Base-by-base conservation (phyloP, 495 filamentous ascomycete species). In the Podospora sp. region DNA sequence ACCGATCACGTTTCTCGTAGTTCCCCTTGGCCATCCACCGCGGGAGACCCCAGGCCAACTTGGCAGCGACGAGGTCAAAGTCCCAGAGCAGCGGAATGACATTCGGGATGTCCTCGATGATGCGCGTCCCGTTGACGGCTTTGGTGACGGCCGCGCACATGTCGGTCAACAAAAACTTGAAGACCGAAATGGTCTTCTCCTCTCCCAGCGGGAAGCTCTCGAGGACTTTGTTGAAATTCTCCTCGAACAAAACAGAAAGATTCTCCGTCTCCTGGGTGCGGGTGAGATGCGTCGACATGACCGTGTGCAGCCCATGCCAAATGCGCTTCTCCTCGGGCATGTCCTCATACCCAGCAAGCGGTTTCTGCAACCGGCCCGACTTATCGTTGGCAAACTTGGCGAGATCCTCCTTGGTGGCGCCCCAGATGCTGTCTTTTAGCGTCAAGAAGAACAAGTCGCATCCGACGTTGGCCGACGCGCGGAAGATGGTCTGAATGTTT, bases 21-120 rank as follows among this genome's bases (percentile, higher is more conserved):
- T 73, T 1, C 84, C 86, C 6, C 85, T 87, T 29, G 83, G 87
- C 87, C 86, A 92, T 16, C 88, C 88, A 51, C 83, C 85, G 24
- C 0, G 66, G 66, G 0, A 66, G 26, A 0, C 69, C 69, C 52
- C 56, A 71, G 21, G 56, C 68, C 2, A 72, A 63, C 51, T 25
- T 25, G 0, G 55, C 49, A 2, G 66, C 64, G 18, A 62, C 18
- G 9, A 33, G 33, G 51, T 74, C 70, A 33, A 57, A 78, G 1
- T 72, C 59, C 72, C 75, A 78, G 18, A 75, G 61, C 1, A 56
- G 55, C 16, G 73, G 63, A 0, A 75, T 35, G 16, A 75, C 56
- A 22, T 63, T 59, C 0, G 72, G 73, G 46, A 36, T 53, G 7
- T 21, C 33, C 25, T 70, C 68, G 1, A 77, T 21, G 33, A 73